Evolutionary conservation across 768 basidiomycete genomes (phyloP).

Genomic region (Psilocybe cubensis): DNA sequence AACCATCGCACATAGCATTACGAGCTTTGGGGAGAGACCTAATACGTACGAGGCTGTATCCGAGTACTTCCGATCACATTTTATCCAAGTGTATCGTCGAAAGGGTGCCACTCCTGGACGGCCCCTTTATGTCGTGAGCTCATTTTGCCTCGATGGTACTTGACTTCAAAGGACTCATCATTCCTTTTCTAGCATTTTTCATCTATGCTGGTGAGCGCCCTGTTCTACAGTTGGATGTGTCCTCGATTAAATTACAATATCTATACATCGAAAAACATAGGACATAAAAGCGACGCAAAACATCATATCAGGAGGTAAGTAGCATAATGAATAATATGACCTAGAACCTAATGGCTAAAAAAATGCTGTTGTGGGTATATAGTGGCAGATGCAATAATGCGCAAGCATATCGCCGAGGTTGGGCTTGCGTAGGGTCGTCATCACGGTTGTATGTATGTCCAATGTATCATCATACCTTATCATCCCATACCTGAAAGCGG

Average conservation of each 20-base stretch:
- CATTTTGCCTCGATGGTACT: neutral
- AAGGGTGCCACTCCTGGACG: constrained; percentile 59
- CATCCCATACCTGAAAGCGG: neutral
- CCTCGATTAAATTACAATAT: neutral
- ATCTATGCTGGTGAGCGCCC: constrained; percentile 61
- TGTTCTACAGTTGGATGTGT: neutral
- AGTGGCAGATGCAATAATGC: constrained; percentile 73
- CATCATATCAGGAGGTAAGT: constrained; percentile 65
- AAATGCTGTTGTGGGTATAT: constrained; percentile 8
- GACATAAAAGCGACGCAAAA: constrained; percentile 69
- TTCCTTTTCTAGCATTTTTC: constrained; percentile 58
- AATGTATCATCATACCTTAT: constrained; percentile 14
- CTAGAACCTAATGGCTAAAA: neutral
- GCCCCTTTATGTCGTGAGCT: constrained; percentile 65
- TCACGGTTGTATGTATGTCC: constrained; percentile 13
- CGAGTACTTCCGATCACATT: constrained; percentile 86
- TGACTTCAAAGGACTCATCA: neutral
- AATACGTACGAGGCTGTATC: constrained; percentile 74
- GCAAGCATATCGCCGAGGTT: constrained; percentile 62
- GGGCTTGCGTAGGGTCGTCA: constrained; percentile 38
- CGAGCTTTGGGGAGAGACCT: constrained; percentile 73
- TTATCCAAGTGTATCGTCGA: constrained; percentile 72
- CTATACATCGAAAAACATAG: constrained; percentile 32
- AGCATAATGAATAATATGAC: constrained; percentile 6
- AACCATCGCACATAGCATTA: constrained; percentile 52